A percentile compares a stretch with the other conserved stretches of the same genome.
phyloP scores from a whole-genome alignment of 805 yeast species.

The Suhomyces kilbournensis region DNA sequence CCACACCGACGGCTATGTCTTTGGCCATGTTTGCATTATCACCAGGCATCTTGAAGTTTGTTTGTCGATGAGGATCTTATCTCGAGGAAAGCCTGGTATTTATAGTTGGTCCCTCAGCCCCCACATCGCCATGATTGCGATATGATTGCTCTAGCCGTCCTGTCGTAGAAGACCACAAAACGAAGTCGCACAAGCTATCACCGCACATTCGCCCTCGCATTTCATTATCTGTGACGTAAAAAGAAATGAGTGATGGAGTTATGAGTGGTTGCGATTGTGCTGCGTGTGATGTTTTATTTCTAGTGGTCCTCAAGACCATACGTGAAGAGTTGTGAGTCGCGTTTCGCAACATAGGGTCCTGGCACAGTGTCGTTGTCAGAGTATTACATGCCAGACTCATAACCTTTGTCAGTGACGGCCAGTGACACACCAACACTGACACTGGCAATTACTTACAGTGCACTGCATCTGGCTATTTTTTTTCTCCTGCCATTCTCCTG shows the following conservation, averaged over 20 bases:
- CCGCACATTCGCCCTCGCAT: background rate
- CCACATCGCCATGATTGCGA: background rate
- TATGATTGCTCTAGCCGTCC: background rate
- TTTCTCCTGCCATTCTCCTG: no score
- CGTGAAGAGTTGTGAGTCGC: background rate
- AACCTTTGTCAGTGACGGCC: background rate
- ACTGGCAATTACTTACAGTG: no score
- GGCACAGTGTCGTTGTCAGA: background rate
- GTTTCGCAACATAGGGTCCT: background rate
- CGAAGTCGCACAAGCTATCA: background rate
- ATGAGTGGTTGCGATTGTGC: background rate
- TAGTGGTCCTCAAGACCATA: background rate
- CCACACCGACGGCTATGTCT: slow-evolving; percentile 34
- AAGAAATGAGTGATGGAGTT: background rate
- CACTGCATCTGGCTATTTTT: no score
- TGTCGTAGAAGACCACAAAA: background rate
- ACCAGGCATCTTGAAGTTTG: slow-evolving; percentile 10
- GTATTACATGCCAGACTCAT: background rate
- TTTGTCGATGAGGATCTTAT: background rate
- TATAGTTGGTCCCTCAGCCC: background rate
- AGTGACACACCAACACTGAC: no score
- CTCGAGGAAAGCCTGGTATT: background rate
- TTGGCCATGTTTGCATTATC: slow-evolving; percentile 21
- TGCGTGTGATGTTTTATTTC: background rate
- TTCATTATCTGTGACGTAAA: background rate